phyloP scores from a whole-genome alignment of 2,329 filamentous ascomycete genomes.

The Dactylellina drechsleri region DNA sequence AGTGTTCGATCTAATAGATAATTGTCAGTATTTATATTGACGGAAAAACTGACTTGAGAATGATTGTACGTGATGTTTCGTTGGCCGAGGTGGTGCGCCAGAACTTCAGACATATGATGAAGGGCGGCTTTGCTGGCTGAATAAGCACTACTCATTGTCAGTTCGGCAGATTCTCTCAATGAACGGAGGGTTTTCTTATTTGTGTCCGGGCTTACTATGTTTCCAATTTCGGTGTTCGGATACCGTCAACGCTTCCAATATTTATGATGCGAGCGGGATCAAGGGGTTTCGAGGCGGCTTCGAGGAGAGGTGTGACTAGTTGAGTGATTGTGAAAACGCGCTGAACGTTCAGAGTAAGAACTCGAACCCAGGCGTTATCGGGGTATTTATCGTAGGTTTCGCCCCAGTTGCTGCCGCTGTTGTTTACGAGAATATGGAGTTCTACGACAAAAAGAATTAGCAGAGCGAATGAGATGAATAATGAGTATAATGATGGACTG shows the following conservation, averaged over 20 bases:
- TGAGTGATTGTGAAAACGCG: slow-evolving; percentile 73
- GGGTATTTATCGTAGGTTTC: slow-evolving; percentile 71
- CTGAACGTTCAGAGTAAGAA: slow-evolving; percentile 72
- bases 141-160: slow-evolving; percentile 64
- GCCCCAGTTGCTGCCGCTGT: slow-evolving; percentile 74
- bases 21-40: slow-evolving; percentile 1
- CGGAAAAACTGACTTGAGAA: neutral
- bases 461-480: neutral
- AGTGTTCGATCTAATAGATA: slow-evolving; percentile 67
- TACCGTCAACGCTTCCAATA: slow-evolving; percentile 72
- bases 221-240: slow-evolving; percentile 70
- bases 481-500: slow-evolving; percentile 45
- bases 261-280: slow-evolving; percentile 71
- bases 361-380: slow-evolving; percentile 66
- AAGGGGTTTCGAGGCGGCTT: slow-evolving; percentile 64
- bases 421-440: slow-evolving; percentile 74
- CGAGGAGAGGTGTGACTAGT: slow-evolving; percentile 71
- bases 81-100: slow-evolving; percentile 72
- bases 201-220: slow-evolving; percentile 63
- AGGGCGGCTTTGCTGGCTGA: slow-evolving; percentile 72
- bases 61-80: slow-evolving; percentile 67
- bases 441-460: slow-evolving; percentile 58
- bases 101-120: slow-evolving; percentile 72
- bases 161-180: neutral
- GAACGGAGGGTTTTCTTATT: slow-evolving; percentile 54